Evolutionary conservation across 2,329 filamentous ascomycete species (phyloP).

Genomic region (Tolypocladium tropicale): DNA sequence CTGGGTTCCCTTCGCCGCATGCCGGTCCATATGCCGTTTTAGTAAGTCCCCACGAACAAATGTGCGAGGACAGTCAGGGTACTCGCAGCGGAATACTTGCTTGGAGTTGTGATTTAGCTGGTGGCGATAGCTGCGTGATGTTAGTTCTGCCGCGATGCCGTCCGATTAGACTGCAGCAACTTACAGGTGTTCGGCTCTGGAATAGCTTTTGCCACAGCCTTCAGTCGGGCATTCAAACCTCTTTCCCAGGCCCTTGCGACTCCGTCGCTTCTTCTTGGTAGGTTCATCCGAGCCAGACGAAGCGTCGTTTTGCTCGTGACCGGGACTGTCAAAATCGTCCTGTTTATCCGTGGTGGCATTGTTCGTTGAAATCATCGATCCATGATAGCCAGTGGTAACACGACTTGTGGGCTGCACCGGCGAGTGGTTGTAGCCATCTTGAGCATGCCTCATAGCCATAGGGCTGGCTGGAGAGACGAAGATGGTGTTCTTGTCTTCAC

Average conservation of each 20-base stretch:
- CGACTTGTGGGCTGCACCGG: too few species aligned
- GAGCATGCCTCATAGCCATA: not conserved
- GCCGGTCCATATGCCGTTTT: conserved; percentile 71
- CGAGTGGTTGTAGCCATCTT: not conserved
- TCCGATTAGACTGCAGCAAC: conserved; percentile 8
- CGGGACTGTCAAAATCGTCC: not conserved
- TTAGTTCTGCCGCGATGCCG: conserved; percentile 1
- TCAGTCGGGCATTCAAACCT: conserved; percentile 76
- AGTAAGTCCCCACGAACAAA: conserved; percentile 93
- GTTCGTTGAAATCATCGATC: not conserved
- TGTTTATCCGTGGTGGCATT: not conserved
- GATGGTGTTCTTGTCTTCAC: not conserved
- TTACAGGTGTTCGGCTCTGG: conserved; percentile 88
- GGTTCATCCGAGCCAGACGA: conserved; percentile 7
- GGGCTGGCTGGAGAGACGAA: not conserved
- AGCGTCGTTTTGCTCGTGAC: conserved; percentile 1
- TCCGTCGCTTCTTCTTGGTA: conserved; percentile 49
- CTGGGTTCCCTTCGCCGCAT: conserved; percentile 69
- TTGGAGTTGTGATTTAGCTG: conserved; percentile 95
- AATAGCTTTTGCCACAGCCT: conserved; percentile 92
- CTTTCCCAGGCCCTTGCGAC: conserved; percentile 70
- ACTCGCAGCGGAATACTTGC: conserved; percentile 89
- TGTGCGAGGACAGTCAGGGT: conserved; percentile 76
- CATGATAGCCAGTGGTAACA: not conserved
- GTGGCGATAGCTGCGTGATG: conserved; percentile 57